Conservation (phyloP, 176 grass and related monocot species). For the Carex scoparia region DNA sequence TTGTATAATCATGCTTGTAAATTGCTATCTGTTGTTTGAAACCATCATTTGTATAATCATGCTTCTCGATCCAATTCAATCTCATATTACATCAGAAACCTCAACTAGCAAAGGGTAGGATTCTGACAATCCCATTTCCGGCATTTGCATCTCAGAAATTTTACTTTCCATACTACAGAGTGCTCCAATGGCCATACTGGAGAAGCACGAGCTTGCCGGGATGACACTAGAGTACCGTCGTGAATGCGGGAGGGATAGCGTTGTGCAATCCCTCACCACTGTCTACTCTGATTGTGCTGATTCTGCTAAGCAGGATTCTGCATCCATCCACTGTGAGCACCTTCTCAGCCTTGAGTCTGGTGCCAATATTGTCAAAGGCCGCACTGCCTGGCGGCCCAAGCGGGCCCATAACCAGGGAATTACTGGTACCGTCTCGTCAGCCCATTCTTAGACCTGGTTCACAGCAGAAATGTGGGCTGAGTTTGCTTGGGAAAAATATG, state of each 20-base stretch:
- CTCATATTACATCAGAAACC: not conserved
- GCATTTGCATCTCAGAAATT: not conserved
- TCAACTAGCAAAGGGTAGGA: not conserved
- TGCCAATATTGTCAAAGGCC: slow-evolving; percentile 54
- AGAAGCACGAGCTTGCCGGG: slow-evolving; percentile 80
- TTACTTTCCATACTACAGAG: slow-evolving; percentile 34
- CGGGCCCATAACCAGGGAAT: slow-evolving; percentile 15
- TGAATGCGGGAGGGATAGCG: slow-evolving; percentile 70
- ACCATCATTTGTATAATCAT: not conserved
- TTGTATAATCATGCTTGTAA: too few relatives aligned
- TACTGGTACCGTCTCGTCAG: slow-evolving; percentile 12
- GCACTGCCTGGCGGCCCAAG: slow-evolving; percentile 73
- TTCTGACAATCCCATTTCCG: not conserved
- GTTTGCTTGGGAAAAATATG: not conserved
- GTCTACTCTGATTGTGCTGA: slow-evolving; percentile 39
- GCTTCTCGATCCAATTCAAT: not conserved
- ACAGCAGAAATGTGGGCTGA: slow-evolving; percentile 8
- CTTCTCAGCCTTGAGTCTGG: slow-evolving; percentile 75
- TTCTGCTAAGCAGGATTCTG: slow-evolving; percentile 20
- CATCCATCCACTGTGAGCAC: slow-evolving; percentile 75
- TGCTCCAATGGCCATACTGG: slow-evolving; percentile 88
- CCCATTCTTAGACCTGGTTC: slow-evolving; percentile 20
- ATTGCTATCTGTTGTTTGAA: not conserved
- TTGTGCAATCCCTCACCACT: slow-evolving; percentile 73
- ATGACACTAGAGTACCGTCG: slow-evolving; percentile 84